These are phyloP conservation scores for Yamadazyma diospyri DNA, from an alignment of 1,139 yeast species.

Conservation along the genomic window DNA sequence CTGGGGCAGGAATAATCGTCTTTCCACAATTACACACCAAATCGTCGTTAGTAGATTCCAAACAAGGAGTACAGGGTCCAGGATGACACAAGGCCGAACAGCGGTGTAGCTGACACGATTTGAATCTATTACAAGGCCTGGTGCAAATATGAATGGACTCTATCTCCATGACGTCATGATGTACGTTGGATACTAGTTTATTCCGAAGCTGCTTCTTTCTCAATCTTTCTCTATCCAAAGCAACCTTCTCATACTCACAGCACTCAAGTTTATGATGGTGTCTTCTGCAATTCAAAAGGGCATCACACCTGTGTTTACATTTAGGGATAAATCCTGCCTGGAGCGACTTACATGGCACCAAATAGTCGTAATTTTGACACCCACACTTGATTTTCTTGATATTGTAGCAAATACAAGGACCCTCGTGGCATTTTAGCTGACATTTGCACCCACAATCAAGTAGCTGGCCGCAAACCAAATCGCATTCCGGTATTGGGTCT, in stretches of 20 bases:
- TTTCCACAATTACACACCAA: conserved; percentile 81
- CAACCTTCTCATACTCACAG: conserved; percentile 64
- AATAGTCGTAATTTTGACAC: conserved; percentile 48
- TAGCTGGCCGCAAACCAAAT: conserved; percentile 54
- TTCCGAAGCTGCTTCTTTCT: conserved; percentile 50
- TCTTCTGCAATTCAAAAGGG: conserved; percentile 73
- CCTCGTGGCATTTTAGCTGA: conserved; percentile 68
- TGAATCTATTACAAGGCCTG: conserved; percentile 59
- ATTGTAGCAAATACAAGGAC: conserved; percentile 65
- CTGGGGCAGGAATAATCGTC: conserved; percentile 80
- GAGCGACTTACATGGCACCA: conserved; percentile 62
- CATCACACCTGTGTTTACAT: conserved; percentile 75
- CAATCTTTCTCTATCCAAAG: conserved; percentile 58
- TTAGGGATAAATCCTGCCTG: conserved; percentile 51
- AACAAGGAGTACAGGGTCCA: conserved; percentile 82
- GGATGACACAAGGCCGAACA: conserved; percentile 78
- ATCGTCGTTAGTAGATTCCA: conserved; percentile 81
- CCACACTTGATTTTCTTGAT: conserved; percentile 46
- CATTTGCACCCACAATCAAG: conserved; percentile 76
- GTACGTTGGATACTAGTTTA: conserved; percentile 29
- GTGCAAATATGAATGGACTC: conserved; percentile 82
- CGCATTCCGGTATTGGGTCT: conserved; percentile 79
- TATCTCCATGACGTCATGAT: conserved; percentile 46
- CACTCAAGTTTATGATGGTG: conserved; percentile 72
- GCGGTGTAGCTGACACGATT: conserved; percentile 69